Base-by-base conservation (phyloP, 768 basidiomycete species). In the Gyrodon lividus region DNA sequence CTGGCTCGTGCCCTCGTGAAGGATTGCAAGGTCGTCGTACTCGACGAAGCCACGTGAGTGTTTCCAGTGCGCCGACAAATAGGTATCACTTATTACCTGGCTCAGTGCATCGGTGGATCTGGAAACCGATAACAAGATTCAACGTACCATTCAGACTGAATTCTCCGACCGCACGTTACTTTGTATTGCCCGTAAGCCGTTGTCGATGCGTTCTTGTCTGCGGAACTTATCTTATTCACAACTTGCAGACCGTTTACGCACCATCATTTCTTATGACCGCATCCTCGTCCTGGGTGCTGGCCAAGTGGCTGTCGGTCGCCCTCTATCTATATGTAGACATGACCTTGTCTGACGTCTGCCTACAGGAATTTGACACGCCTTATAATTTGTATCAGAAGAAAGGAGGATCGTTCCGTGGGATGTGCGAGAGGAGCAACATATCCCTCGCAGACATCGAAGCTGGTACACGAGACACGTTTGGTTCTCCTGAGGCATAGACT, bases 201-300 rank as follows among this genome's bases (percentile, higher is more conserved):
- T 43, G 73, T 72, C 43, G 23, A 16, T 22, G 30, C 9, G 22
- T 13, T n/a, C 31, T 16, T 35, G 14, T 14, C 16, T 19, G n/a
- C 28, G 10, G 26, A 31, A 14, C 16, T 38, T 7, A 24, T 8
- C 22, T 41, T 7, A 12, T 14, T n/a, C 7, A 38, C 17, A 13
- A 26, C 13, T 19, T 37, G 52, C 28, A 57, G 56, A 81, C 60
- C 75, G 81, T n/a, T 64, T 82, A 23, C 68, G 76, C 46, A 84
- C 81, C 1, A 79, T 82, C 56, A 62, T 77, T 48, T 67, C 66
- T 20, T 88, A 88, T 58, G 87, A 92, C 64, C 72, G 81, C 20
- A 83, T 89, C 41, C 71, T 87, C 35, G 87, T 89, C 7, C 76
- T 89, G 58, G 81, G 84, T 51, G 75, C 77, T 19, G 87, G 88